phyloP scores from a whole-genome alignment of 352 stramenopile genomes.

The Phytophthora idaei region DNA sequence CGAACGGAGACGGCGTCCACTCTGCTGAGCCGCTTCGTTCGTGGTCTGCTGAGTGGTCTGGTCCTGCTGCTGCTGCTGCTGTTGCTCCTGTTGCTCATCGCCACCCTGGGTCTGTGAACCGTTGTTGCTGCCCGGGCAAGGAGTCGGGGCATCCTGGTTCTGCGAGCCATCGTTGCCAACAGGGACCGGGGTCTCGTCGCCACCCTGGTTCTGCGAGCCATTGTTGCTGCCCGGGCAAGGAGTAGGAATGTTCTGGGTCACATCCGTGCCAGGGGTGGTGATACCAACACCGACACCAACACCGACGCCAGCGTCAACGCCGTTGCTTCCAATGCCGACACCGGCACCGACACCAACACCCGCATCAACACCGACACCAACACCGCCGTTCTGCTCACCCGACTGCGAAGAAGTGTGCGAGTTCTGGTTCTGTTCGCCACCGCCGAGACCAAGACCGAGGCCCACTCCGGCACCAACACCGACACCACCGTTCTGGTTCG shows the following conservation, averaged over 20 bases:
- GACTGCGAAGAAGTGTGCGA: neutral
- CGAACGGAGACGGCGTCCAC: constrained; percentile 28
- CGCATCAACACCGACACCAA: neutral
- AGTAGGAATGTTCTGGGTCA: neutral
- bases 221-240: constrained; percentile 4
- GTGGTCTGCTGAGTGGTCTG: constrained; percentile 22
- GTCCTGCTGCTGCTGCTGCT: constrained; percentile 13
- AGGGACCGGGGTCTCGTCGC: neutral
- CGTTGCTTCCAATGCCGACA: too few relatives aligned
- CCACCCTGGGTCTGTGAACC: constrained; percentile 8
- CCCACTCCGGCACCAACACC: neutral
- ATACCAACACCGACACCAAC: neutral
- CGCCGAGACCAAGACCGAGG: constrained; percentile 1
- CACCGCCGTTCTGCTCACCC: constrained; percentile 6
- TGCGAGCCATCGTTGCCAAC: constrained; percentile 13
- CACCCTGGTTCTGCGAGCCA: constrained; percentile 9
- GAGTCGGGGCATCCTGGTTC: neutral
- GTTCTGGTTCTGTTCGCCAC: constrained; percentile 6
- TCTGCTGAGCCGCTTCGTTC: constrained; percentile 34
- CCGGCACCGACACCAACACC: too few relatives aligned
- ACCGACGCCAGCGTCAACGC: neutral
- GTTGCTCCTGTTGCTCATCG: neutral
- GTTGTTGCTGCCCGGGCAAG: constrained; percentile 8
- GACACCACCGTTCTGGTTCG: neutral
- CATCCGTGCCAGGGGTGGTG: too few relatives aligned